phyloP scores from a whole-genome alignment of 805 yeast genomes.

The Candida endomychidarum region DNA sequence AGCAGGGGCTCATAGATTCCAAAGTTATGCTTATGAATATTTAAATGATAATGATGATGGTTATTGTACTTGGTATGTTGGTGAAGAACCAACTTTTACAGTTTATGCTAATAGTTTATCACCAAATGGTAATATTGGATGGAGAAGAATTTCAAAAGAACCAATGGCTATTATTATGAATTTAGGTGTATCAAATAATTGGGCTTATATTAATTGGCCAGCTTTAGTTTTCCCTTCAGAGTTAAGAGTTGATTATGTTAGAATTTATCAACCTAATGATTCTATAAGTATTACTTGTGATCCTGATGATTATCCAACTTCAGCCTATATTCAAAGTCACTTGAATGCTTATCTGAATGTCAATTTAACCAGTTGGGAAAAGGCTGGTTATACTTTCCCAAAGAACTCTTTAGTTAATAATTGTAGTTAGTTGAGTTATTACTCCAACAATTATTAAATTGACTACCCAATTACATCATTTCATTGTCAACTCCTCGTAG shows the following conservation, averaged over 20 bases:
- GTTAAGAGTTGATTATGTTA: conserved; percentile 78
- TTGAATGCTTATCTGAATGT: conserved; percentile 63
- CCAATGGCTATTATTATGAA: conserved; percentile 91
- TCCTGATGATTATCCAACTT: conserved; percentile 82
- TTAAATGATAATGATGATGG: conserved; percentile 62
- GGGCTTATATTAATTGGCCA: conserved; percentile 95
- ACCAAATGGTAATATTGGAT: conserved; percentile 87
- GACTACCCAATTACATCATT: too few species aligned
- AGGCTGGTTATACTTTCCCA: conserved; percentile 62
- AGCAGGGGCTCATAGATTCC: conserved; percentile 53
- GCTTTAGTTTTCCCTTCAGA: conserved; percentile 73
- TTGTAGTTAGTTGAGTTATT: conserved; percentile 16
- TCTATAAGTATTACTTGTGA: conserved; percentile 72
- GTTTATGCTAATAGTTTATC: conserved; percentile 72
- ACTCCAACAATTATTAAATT: too few species aligned
- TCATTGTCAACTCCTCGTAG: too few species aligned
- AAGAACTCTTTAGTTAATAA: conserved; percentile 31
- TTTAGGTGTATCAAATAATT: conserved; percentile 84
- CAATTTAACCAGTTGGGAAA: conserved; percentile 73
- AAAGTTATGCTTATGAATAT: conserved; percentile 76
- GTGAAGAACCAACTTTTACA: conserved; percentile 74
- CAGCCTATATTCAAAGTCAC: conserved; percentile 76
- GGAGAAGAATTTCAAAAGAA: conserved; percentile 81
- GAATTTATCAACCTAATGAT: conserved; percentile 85
- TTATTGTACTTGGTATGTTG: conserved; percentile 84